Evolutionary conservation across 2,329 filamentous ascomycete genomes (phyloP).

Genomic region (Metarhizium anisopliae): DNA sequence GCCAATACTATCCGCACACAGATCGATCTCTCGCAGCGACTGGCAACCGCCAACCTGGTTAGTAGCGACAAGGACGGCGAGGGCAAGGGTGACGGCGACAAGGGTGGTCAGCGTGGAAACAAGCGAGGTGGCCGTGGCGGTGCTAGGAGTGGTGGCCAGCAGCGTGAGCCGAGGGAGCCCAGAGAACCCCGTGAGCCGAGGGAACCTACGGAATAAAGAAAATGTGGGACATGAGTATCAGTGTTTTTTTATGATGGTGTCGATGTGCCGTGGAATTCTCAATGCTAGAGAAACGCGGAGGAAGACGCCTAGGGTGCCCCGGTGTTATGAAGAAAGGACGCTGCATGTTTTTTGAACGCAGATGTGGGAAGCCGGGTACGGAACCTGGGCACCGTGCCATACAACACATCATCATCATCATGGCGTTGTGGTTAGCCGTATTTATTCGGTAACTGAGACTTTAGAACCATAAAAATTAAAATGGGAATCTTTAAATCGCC

Average conservation of each 20-base stretch:
- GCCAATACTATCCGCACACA: constrained; percentile 98
- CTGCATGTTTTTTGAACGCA: neutral
- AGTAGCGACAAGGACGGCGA: constrained; percentile 41
- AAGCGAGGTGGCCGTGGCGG: constrained; percentile 44
- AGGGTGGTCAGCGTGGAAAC: constrained; percentile 37
- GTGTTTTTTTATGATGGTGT: neutral
- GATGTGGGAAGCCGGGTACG: constrained; percentile 10
- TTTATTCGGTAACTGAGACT: constrained; percentile 21
- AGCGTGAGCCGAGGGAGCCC: constrained; percentile 39
- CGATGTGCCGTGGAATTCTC: neutral
- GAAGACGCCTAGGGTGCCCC: neutral
- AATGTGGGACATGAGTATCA: neutral
- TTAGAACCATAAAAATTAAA: constrained; percentile 20
- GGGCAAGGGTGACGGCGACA: constrained; percentile 35
- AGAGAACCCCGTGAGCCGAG: constrained; percentile 27
- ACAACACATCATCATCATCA: constrained; percentile 21
- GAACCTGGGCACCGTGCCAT: constrained; percentile 23
- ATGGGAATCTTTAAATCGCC: constrained; percentile 16
- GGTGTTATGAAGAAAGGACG: constrained; percentile 6
- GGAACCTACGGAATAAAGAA: constrained; percentile 23
- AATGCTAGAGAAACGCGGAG: constrained; percentile 1
- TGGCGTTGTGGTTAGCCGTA: constrained; percentile 28
- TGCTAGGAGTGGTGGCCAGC: constrained; percentile 41
- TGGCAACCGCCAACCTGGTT: constrained; percentile 68
- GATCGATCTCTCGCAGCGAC: constrained; percentile 92